A percentile compares a stretch with the other conserved stretches of the same genome.
These are phyloP conservation scores for Incumbomyces delicatus DNA, from an alignment of 2,329 filamentous ascomycete species.

Conservation along the genomic window DNA sequence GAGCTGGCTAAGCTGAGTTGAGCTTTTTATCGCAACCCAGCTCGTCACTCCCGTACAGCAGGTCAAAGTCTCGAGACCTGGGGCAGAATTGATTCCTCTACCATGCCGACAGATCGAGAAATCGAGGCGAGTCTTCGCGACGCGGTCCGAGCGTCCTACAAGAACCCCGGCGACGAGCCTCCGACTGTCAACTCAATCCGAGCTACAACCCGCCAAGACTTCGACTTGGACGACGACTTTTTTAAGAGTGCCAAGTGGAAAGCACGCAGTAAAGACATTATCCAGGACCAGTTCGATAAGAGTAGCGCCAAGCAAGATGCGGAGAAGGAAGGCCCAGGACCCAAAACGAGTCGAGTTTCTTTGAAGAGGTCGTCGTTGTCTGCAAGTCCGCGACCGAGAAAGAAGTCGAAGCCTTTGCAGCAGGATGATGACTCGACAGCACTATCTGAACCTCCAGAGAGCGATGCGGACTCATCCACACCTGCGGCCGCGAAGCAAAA, in stretches of 20 bases:
- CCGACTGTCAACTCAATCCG: conserved; percentile 51
- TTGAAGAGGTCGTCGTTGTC: conserved; percentile 6
- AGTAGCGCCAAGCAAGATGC: conserved; percentile 15
- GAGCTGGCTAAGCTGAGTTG: no score
- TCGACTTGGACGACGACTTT: conserved; percentile 45
- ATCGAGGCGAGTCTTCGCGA: conserved; percentile 32
- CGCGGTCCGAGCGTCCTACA: conserved; percentile 16
- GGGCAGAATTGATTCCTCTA: background rate
- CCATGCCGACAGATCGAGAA: conserved; percentile 25
- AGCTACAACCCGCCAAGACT: conserved; percentile 39
- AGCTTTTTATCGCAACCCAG: no score
- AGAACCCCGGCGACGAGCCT: conserved; percentile 30
- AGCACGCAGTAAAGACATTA: conserved; percentile 41
- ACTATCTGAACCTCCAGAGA: conserved; percentile 7
- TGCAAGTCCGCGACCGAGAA: conserved; percentile 5
- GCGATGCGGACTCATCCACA: conserved; percentile 8
- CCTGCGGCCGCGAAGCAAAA: conserved; percentile 6
- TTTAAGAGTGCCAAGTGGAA: conserved; percentile 50
- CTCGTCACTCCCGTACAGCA: no score
- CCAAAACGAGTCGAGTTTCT: conserved; percentile 8
- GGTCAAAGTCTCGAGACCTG: no score
- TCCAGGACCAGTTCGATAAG: conserved; percentile 42
- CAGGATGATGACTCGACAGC: conserved; percentile 11
- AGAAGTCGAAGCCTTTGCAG: conserved; percentile 13
- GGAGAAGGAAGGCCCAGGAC: conserved; percentile 10